These are phyloP conservation scores for Starmerella powellii DNA, from an alignment of 805 yeast species.

Conservation along the genomic window DNA sequence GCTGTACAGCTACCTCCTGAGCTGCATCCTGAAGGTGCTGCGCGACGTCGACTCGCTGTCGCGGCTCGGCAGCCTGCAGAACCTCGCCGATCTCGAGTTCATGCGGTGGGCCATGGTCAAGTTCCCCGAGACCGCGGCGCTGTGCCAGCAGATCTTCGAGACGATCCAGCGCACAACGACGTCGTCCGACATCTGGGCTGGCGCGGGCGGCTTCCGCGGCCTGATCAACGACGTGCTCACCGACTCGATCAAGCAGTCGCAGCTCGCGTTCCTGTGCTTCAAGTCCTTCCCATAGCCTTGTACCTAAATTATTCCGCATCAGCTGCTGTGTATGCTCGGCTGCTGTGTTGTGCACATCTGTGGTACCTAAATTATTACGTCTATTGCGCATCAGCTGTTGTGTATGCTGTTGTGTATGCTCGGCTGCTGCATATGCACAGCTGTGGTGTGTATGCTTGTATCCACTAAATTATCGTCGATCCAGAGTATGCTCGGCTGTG, in stretches of 20 bases:
- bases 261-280: slow-evolving; percentile 20
- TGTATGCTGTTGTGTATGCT: too few relatives aligned
- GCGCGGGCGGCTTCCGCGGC: slow-evolving; percentile 23
- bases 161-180: slow-evolving; percentile 25
- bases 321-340: too few relatives aligned
- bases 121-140: slow-evolving; percentile 22
- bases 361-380: too few relatives aligned
- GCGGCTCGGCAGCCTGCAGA: slow-evolving; percentile 39
- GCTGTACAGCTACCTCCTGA: slow-evolving; percentile 33
- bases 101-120: slow-evolving; percentile 31
- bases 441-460: too few relatives aligned
- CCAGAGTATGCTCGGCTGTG: too few relatives aligned
- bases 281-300: slow-evolving; percentile 12
- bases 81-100: slow-evolving; percentile 43
- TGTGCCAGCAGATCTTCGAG: slow-evolving; percentile 24
- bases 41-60: slow-evolving; percentile 38
- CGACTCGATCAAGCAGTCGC: slow-evolving; percentile 16
- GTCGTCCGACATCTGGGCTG: slow-evolving; percentile 24
- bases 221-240: slow-evolving; percentile 20
- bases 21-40: slow-evolving; percentile 31
- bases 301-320: not conserved
- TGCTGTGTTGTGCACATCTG: too few relatives aligned
- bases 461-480: too few relatives aligned
- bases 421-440: too few relatives aligned
- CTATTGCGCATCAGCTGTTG: too few relatives aligned